Evolutionary conservation across 257 asterid genomes (phyloP), one percentile per base, ranked within the genome.

Genomic region (Primulina eburnea): DNA sequence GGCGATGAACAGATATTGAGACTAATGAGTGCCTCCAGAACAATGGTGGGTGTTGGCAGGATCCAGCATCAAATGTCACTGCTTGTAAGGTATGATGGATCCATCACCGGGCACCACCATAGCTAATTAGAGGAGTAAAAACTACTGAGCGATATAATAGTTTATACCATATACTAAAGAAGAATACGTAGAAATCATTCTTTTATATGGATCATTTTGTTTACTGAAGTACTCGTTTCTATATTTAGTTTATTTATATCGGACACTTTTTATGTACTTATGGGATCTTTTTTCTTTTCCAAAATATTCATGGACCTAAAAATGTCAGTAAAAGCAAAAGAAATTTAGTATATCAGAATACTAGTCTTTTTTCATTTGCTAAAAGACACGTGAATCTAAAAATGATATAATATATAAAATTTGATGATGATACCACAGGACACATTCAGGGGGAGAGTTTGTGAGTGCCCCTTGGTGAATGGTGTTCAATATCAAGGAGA

Each of bases 21-120:
- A 92, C 98, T 6, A 92, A 92, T 6, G 92, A 92, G 67, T 92
- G 98, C 79, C 89, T 87, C 58, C 86, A 90, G 60, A 82, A 79
- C 2, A 88, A 88, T 55, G 97, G 98, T 32, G 98, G 98, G 52
- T 92, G 97, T 71, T 90, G 98, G 98, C 60, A 30, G 20, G 93
- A 90, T 76, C 60, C 85, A 2, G 74, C 78, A 65, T 78, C 93
- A 32, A 92, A 92, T 50, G 52, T 82, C 71, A 86, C 98, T 56
- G 95, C 98, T 33, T 92, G 98, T 91, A 85, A 83, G 92, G 96
- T 90, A 79, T 34, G 24, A 11, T 4, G 34, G 6, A 32, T 21
- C 7, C 10, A 17, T 30, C 16, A 64, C 32, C 60, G 2, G 24
- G 24, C 34, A 20, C 52, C 29, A 50, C 21, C 1, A 50, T 16